Conservation (phyloP, 768 basidiomycete genomes). For the Hypholoma fasciculare region DNA sequence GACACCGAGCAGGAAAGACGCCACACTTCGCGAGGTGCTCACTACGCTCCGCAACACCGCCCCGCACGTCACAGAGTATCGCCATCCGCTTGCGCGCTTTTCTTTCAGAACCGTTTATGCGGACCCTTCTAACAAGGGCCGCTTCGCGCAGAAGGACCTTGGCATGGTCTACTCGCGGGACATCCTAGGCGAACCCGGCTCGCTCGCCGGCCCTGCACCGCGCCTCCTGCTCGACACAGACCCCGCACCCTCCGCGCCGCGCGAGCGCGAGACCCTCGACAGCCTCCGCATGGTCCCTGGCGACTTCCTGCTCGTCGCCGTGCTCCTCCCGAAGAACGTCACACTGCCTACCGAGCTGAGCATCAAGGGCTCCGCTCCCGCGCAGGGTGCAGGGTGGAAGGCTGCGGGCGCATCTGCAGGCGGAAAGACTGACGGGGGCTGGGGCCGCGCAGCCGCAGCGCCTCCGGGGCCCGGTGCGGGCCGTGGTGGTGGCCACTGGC, state of each 20-base stretch:
- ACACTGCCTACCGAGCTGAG: slow-evolving; percentile 50
- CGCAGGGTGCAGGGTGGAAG: slow-evolving; percentile 22
- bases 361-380: slow-evolving; percentile 49
- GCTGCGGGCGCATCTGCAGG: slow-evolving; percentile 25
- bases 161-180: slow-evolving; percentile 83
- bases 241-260: slow-evolving; percentile 36
- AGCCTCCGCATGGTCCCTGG: slow-evolving; percentile 81
- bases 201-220: slow-evolving; percentile 55
- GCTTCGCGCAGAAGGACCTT: slow-evolving; percentile 75
- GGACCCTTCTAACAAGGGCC: slow-evolving; percentile 69
- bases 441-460: slow-evolving; percentile 37
- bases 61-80: slow-evolving; percentile 68
- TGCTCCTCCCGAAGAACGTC: slow-evolving; percentile 71
- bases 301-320: slow-evolving; percentile 75
- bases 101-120: slow-evolving; percentile 81
- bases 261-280: slow-evolving; percentile 72
- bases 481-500: slow-evolving; percentile 72
- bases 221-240: slow-evolving; percentile 58
- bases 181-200: slow-evolving; percentile 78
- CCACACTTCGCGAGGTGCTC: slow-evolving; percentile 76
- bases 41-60: slow-evolving; percentile 75
- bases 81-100: slow-evolving; percentile 81
- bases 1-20: slow-evolving; percentile 67
- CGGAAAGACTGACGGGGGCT: slow-evolving; percentile 44
- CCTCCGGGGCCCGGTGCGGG: slow-evolving; percentile 25